Base-by-base conservation (phyloP, 2,329 filamentous ascomycete species). In the Diaporthe sp. region DNA sequence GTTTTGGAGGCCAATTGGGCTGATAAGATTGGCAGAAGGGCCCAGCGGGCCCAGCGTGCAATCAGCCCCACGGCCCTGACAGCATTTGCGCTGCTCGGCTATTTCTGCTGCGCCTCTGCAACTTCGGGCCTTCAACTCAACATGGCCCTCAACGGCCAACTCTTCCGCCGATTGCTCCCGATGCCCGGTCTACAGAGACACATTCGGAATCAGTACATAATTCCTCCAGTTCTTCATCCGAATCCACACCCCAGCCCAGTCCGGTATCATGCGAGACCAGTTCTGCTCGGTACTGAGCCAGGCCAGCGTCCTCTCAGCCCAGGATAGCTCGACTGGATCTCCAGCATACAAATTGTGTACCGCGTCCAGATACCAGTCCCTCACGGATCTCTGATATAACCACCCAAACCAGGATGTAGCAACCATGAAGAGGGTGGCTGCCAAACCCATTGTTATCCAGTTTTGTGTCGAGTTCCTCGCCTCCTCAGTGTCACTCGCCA, bases 401-500 rank as follows among this genome's bases (percentile, higher is more conserved):
- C 52, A 55, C 13, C 52, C 52, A 33, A 55, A 28, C 52, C 52
- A 55, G 28, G 52, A 55, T 19, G 52, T 55, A 30, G 12, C 12
- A 1, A 55, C 52, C 52, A 55, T 55, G 52, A 55, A 55, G 33
- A 30, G 7, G 6, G 52, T 55, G 25, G 52, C 52, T 30, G 52
- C 52, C 52, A 55, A 6, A 55, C 52, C 52, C 52, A 55, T 55
- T 55, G 52, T 55, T 6, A 33, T 55, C 52, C 52, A 55, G 13
- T 55, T 55, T 17, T 15, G 5, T 55, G 52, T 55, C 52, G 52
- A 55, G 4, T 55, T 55, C 28, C 52, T 55, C 19, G 52, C 52
- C 28, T 55, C 52, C 52, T 30, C 52, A 55, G 52, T 55, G 52
- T 55, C 52, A 33, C 52, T 55, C 19, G 52, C 52, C 52, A 55